These are phyloP conservation scores for Septoria linicola DNA, from an alignment of 2,329 filamentous ascomycete species.

Conservation along the genomic window DNA sequence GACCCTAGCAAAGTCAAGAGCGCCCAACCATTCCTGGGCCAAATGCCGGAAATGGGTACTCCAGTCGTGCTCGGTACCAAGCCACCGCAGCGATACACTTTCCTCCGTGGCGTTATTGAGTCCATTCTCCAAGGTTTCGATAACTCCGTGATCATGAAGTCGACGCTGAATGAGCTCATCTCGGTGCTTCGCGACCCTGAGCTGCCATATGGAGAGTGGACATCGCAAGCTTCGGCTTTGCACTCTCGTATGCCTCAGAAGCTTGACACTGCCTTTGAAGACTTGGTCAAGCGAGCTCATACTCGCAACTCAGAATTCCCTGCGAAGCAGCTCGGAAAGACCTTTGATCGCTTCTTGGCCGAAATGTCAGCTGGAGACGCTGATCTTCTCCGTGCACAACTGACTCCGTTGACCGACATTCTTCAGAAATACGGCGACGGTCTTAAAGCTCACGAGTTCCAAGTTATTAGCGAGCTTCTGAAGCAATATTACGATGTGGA, in stretches of 20 bases:
- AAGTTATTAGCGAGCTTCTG: conserved; percentile 75
- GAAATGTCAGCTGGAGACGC: conserved; percentile 73
- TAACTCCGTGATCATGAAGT: conserved; percentile 93
- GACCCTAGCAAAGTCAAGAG: conserved; percentile 96
- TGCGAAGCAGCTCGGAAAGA: conserved; percentile 79
- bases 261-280: conserved; percentile 76
- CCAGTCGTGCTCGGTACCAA: conserved; percentile 88
- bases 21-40: conserved; percentile 87
- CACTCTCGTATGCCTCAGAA: conserved; percentile 96
- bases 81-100: conserved; percentile 80
- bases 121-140: conserved; percentile 94
- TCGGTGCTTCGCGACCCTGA: conserved; percentile 85
- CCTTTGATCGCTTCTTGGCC: conserved; percentile 82
- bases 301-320: conserved; percentile 83
- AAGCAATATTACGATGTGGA: conserved; percentile 81
- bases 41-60: conserved; percentile 81
- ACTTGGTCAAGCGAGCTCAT: conserved; percentile 81
- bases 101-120: conserved; percentile 72
- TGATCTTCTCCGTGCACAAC: conserved; percentile 67
- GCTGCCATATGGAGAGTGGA: conserved; percentile 95
- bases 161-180: conserved; percentile 83
- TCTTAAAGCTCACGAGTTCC: conserved; percentile 85
- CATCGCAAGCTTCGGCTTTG: conserved; percentile 91
- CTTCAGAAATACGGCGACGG: conserved; percentile 81
- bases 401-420: conserved; percentile 74